phyloP scores from a whole-genome alignment of 805 yeast genomes.

The Ogataea degrootiae region DNA sequence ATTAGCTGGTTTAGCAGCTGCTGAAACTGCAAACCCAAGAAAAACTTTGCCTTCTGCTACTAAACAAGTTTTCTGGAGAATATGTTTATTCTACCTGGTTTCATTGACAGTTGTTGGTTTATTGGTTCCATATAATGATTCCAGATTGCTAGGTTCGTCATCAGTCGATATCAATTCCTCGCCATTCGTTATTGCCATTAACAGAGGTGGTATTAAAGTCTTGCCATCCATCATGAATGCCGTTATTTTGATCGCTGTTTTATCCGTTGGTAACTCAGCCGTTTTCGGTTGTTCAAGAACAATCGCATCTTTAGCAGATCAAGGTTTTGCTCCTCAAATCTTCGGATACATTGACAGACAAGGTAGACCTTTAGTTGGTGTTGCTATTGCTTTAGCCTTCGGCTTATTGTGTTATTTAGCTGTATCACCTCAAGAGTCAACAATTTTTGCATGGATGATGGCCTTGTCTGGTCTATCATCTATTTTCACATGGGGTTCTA shows the following conservation, averaged over 20 bases:
- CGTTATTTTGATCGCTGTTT: constrained; percentile 63
- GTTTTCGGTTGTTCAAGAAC: constrained; percentile 71
- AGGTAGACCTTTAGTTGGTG: constrained; percentile 77
- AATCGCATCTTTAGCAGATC: constrained; percentile 59
- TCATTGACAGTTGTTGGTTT: constrained; percentile 48
- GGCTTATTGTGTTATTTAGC: constrained; percentile 58
- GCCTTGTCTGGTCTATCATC: constrained; percentile 74
- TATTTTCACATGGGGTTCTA: constrained; percentile 72
- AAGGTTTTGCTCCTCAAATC: constrained; percentile 58
- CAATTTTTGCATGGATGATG: constrained; percentile 65
- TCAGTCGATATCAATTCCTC: constrained; percentile 55
- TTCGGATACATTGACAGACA: constrained; percentile 65
- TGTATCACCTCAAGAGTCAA: constrained; percentile 49
- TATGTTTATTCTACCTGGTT: constrained; percentile 46
- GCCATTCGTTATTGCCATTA: constrained; percentile 71
- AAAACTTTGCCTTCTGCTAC: constrained; percentile 53
- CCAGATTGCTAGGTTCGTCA: constrained; percentile 42
- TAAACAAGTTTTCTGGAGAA: constrained; percentile 55
- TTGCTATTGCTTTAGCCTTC: constrained; percentile 44
- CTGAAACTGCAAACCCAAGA: constrained; percentile 53
- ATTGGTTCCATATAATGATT: constrained; percentile 49
- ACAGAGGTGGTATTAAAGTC: constrained; percentile 54
- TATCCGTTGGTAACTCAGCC: constrained; percentile 72
- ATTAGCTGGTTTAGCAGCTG: constrained; percentile 53
- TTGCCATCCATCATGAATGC: constrained; percentile 70